Evolutionary conservation across 352 stramenopile genomes (phyloP), one percentile per base, ranked within the genome.

Genomic region (Globisporangium nunn): DNA sequence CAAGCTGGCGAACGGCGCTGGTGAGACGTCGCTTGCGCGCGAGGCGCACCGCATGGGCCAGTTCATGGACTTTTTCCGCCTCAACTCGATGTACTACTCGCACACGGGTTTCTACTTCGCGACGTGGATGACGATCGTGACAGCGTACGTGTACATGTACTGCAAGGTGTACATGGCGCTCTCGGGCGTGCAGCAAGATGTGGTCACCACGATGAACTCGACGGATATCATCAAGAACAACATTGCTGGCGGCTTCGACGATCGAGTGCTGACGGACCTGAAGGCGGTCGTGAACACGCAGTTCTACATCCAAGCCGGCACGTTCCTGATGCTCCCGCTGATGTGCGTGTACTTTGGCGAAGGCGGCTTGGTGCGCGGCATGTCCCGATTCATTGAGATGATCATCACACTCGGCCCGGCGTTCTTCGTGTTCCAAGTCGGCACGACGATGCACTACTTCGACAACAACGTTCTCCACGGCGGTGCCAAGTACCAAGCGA

Each of bases 51-150:
- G 83, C 45, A 91, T 93, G 83, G 83, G 83, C 28, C 79, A 88
- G 60, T 91, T 91, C 53, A 69, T 93, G 63, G 83, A 93, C 52
- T 93, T 93, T 53, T 93, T 89, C 76, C 83, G 81, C 54, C 54
- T 91, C 18, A 88, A 88, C 63, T 91, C 81, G 40, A 91, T 91
- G 81, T 91, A 87, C 69, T 91, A 91, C 66, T 87, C 78, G 53
- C 81, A 91, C 59, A 91, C 76, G 33, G 81, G 81, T 45, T 91
- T 91, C 53, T 91, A 89, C 63, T 89, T 87, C 49, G 78, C 78
- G 14, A 91, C 81, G 40, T 89, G 78, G 78, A 86, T 91, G 75
- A 87, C 77, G 4, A 88, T 91, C 58, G 78, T 91, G 29, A 88
- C 78, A n/a, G 78, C 78, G 5, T 91, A 83, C 52, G 77, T 91